These are phyloP conservation scores for Dianthus caryophyllus DNA, from an alignment of 148 eudicot species.

Conservation along the genomic window DNA sequence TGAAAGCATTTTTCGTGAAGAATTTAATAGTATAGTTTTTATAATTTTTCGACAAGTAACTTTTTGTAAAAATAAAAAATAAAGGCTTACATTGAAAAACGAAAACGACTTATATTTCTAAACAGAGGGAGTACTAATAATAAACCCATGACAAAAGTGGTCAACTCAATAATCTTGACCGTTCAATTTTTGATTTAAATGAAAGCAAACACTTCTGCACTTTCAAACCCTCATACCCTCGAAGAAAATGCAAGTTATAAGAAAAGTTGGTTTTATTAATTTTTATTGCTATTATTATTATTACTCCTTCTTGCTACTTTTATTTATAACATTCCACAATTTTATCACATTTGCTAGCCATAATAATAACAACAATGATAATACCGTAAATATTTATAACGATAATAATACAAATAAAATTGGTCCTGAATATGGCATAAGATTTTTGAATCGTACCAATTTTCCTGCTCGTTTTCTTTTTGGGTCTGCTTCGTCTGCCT, in stretches of 20 bases:
- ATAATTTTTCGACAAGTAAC: too few species aligned
- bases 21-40: too few species aligned
- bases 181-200: not conserved
- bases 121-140: too few species aligned
- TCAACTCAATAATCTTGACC: not conserved
- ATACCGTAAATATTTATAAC: not conserved
- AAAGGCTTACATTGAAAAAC: too few species aligned
- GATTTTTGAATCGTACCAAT: conserved; percentile 2
- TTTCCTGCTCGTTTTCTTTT: conserved; percentile 6
- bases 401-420: not conserved
- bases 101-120: too few species aligned
- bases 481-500: conserved; percentile 16
- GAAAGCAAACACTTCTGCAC: too few species aligned
- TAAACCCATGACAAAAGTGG: conserved; percentile 2
- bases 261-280: not conserved
- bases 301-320: not conserved
- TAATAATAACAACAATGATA: not conserved
- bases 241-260: not conserved
- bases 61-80: too few species aligned
- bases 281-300: too few species aligned
- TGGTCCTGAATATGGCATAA: conserved; percentile 6
- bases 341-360: not conserved
- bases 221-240: not conserved
- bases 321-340: not conserved
- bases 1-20: too few species aligned